Evolutionary conservation across 202 grass and related monocot genomes (phyloP).

Genomic region (Saccharum hybrid): DNA sequence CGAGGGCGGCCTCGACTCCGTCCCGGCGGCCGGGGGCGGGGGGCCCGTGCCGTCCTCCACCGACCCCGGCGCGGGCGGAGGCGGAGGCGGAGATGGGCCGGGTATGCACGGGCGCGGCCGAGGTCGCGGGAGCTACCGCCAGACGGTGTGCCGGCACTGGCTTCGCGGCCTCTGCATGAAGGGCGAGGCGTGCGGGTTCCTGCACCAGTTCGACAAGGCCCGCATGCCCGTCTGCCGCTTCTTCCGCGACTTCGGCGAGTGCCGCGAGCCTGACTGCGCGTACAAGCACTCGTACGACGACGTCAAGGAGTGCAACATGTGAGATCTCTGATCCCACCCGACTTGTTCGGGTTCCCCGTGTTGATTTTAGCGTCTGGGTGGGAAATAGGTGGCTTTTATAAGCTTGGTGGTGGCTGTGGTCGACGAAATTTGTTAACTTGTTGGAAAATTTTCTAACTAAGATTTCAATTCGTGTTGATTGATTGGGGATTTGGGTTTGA

Average conservation of each 20-base stretch:
- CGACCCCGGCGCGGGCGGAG: conserved; percentile 26
- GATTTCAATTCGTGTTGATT: too few relatives aligned
- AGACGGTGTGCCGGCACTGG: conserved; percentile 97
- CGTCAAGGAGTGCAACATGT: conserved; percentile 99
- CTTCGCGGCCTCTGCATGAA: conserved; percentile 98
- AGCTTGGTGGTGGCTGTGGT: too few relatives aligned
- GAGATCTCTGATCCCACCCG: conserved; percentile 32
- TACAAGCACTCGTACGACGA: conserved; percentile 98
- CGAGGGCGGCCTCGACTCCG: conserved; percentile 80
- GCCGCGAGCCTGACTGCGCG: conserved; percentile 89
- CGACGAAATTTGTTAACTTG: too few relatives aligned
- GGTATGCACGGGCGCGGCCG: conserved; percentile 50
- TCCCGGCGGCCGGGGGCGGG: conserved; percentile 23
- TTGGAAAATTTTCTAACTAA: too few relatives aligned
- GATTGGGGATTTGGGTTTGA: too few relatives aligned
- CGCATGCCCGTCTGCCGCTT: conserved; percentile 98
- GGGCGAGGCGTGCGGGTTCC: conserved; percentile 86
- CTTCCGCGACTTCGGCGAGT: conserved; percentile 92
- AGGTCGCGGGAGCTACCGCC: conserved; percentile 81
- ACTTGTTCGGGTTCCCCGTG: background rate
- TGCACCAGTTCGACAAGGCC: conserved; percentile 99
- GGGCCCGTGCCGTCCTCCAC: conserved; percentile 44
- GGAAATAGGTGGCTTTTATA: too few relatives aligned
- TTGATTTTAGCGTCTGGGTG: background rate
- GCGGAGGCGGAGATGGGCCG: conserved; percentile 33